Evolutionary conservation across 495 filamentous ascomycete genomes (phyloP).

Genomic region (Penicillium simplicissimum): DNA sequence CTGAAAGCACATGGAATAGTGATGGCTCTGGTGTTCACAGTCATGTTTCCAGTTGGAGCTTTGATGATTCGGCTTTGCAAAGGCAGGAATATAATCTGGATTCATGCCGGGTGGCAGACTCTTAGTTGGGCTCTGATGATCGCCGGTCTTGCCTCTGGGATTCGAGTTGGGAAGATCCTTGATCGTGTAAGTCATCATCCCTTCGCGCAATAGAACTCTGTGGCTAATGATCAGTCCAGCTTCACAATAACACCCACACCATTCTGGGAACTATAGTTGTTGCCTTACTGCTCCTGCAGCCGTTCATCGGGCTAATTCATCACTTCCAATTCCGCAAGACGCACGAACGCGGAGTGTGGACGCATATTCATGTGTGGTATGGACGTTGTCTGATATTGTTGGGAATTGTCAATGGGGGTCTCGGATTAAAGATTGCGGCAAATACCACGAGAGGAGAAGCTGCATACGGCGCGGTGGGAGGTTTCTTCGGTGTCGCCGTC

Average conservation of each 20-base stretch:
- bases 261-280: background rate
- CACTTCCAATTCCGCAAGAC: background rate
- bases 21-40: background rate
- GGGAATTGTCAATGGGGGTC: background rate
- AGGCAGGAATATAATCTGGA: background rate
- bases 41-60: background rate
- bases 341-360: background rate
- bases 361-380: background rate
- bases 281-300: background rate
- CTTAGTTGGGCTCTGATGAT: background rate
- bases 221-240: background rate
- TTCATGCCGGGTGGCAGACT: background rate
- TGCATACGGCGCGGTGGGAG: background rate
- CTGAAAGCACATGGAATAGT: conserved; percentile 1
- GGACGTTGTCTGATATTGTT: background rate
- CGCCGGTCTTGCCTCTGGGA: background rate
- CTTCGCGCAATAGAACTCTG: background rate
- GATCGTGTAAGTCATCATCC: background rate
- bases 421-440: background rate
- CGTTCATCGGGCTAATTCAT: background rate
- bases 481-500: background rate
- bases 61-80: background rate
- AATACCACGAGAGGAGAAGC: background rate
- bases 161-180: background rate
- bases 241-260: background rate